A percentile compares a stretch with the other conserved stretches of the same genome.
Conservation (phyloP, 1,284 basidiomycete species). For the Fistulina hepatica region DNA sequence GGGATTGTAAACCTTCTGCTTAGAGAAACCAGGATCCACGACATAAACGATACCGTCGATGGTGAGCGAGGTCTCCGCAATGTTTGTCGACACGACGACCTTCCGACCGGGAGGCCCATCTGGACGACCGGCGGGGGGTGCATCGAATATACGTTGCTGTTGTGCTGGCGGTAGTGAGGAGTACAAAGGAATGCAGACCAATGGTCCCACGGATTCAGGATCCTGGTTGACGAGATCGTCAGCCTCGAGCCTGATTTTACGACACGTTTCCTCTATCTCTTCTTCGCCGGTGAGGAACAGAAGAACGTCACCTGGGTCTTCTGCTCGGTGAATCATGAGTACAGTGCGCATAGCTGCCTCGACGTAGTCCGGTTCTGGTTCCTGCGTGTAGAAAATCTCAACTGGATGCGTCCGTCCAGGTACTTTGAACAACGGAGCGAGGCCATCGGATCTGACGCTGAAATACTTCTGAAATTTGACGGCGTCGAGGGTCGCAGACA, state of each 20-base stretch:
- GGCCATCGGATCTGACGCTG: slow-evolving; percentile 25
- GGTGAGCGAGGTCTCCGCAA: slow-evolving; percentile 97
- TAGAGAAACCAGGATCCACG: slow-evolving; percentile 90
- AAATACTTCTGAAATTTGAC: slow-evolving; percentile 90
- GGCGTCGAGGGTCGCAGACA: slow-evolving; percentile 96
- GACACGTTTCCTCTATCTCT: slow-evolving; percentile 78
- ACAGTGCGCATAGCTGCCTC: slow-evolving; percentile 86
- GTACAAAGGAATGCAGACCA: slow-evolving; percentile 67
- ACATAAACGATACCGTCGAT: slow-evolving; percentile 95
- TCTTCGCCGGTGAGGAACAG: slow-evolving; percentile 92
- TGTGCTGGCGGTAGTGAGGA: slow-evolving; percentile 72
- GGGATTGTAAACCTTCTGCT: slow-evolving; percentile 77
- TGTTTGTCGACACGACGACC: slow-evolving; percentile 70
- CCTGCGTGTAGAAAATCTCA: slow-evolving; percentile 60
- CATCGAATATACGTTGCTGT: slow-evolving; percentile 70
- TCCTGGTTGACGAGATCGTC: slow-evolving; percentile 15
- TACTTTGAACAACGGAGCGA: slow-evolving; percentile 47
- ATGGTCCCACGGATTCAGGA: slow-evolving; percentile 15
- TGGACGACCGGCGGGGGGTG: slow-evolving; percentile 67
- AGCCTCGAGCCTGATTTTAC: slow-evolving; percentile 48
- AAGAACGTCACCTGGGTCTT: slow-evolving; percentile 79
- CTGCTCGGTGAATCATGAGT: slow-evolving; percentile 80
- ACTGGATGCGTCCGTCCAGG: slow-evolving; percentile 87
- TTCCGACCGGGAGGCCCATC: slow-evolving; percentile 44
- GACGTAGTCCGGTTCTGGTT: slow-evolving; percentile 76